Evolutionary conservation across 805 yeast genomes (phyloP), one percentile per base, ranked within the genome.

Genomic region (Blastobotrys parvus): DNA sequence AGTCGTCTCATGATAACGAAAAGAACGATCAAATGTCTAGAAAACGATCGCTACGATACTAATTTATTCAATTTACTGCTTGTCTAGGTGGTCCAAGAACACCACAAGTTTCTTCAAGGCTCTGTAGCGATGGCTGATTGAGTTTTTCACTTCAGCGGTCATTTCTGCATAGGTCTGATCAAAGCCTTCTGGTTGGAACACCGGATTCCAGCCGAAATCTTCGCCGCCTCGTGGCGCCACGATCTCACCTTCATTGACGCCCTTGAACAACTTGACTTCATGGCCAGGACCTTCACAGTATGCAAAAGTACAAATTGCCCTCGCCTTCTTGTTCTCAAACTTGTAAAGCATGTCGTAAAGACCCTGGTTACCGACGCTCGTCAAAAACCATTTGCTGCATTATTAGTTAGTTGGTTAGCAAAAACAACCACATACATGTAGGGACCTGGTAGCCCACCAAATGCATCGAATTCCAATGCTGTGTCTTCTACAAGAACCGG

Each of bases 401-500:
- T 11, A n/a, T 15, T 20, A 20, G 13, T 19, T 17, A 30, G 16
- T 35, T 3, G 10, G 19, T 16, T 20, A 10, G 5, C 19, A 4
- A 15, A 29, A 41, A 22, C 16, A 8, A 3, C 50, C 2, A 50
- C 58, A 45, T 45, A 56, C 59, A 79, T 76, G 52, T 87, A 86
- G 1, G 97, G 97, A 19, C 99, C 99, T 3, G 99, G 99, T 39
- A 92, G 72, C 13, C 79, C 82, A 41, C 83, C 79, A 57, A 82
- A 71, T 1, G 94, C 95, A 39, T 74, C 74, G 62, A 83, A 92
- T 3, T 82, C 85, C 32, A 92, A 72, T 40, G 95, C 89, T 0
- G 98, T 92, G 56, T 92, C 99, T 59, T 92, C 99, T 2, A 89
- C 96, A 45, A 92, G 70, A 0, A 87, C 97, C 0, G 97, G 90